Evolutionary conservation across 2,329 filamentous ascomycete species (phyloP), one percentile per base, ranked within the genome.

Genomic region (Colletotrichum horii): DNA sequence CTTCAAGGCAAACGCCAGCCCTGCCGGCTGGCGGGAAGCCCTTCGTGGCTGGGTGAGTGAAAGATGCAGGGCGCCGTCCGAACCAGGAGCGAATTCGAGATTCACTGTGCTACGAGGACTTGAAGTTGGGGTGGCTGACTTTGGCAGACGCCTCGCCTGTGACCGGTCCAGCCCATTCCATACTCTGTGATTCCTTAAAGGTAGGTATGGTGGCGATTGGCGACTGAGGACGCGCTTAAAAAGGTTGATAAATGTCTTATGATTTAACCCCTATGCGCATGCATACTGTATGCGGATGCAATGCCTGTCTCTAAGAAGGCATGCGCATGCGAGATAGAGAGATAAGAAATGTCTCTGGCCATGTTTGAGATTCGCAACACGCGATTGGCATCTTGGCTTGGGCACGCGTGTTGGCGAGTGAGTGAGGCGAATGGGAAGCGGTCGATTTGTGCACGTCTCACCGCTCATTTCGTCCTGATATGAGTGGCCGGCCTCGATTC

Each of bases 311-410:
- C 73, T 38, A 26, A 65, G 56, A 60, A 65, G 73, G 69, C 48
- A 65, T 75, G 69, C 71, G n/a, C 36, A 72, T 61, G 71, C 67
- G 52, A 66, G 72, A 66, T 66, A 36, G 19, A 55, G 67, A 75
- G 24, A 68, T n/a, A 61, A 75, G 26, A 9, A 48, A 56, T 11
- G n/a, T 38, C 30, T 30, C 15, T 43, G 61, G 58, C 32, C 52
- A 16, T 67, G 55, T 71, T 60, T 19, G 30, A 60, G 32, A 38
- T 62, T 56, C 55, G 64, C 68, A 75, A 73, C 64, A 70, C 58
- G n/a, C 58, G 70, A 48, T 58, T 73, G 68, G 55, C 52, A 62
- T 55, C 26, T 38, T 19, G 30, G 14, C 11, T 32, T 58, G 12
- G 55, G 24, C 6, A 70, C 69, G 61, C 22, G 38, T 19, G 38